Percentiles rank a stretch among this genome's conserved stretches.
Evolutionary conservation across 768 basidiomycete genomes (phyloP).

Genomic region (Plicaturopsis crispa): DNA sequence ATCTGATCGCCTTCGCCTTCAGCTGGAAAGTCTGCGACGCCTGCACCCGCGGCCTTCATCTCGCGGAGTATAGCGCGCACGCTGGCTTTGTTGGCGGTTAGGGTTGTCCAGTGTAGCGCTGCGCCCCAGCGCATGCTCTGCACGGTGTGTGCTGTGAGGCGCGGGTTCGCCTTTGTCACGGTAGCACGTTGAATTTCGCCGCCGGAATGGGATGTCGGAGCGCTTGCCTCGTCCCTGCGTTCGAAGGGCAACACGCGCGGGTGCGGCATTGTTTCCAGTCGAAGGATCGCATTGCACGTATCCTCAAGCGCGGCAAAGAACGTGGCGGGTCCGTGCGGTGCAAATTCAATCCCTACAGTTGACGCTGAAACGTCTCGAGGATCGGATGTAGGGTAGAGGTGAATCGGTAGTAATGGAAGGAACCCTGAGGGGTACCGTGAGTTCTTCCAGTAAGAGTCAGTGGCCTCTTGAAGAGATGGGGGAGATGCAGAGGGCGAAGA

Average conservation of each 20-base stretch:
- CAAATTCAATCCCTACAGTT: neutral
- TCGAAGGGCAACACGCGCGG: too few species aligned
- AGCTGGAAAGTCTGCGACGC: constrained; percentile 5
- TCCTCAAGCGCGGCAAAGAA: constrained; percentile 43
- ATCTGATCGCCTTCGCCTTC: constrained; percentile 10
- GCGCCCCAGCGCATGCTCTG: constrained; percentile 68
- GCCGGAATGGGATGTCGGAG: too few species aligned
- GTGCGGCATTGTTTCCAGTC: constrained; percentile 26
- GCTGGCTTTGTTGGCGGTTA: constrained; percentile 80
- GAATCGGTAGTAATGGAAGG: constrained; percentile 53
- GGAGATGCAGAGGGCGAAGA: constrained; percentile 6
- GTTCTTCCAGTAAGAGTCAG: constrained; percentile 49
- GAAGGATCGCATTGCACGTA: constrained; percentile 50
- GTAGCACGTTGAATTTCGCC: constrained; percentile 44
- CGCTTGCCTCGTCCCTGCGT: too few species aligned
- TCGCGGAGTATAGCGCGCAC: constrained; percentile 69
- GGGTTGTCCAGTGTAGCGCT: constrained; percentile 68
- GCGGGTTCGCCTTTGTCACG: constrained; percentile 46
- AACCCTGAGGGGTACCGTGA: constrained; percentile 51
- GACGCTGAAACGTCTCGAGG: constrained; percentile 5
- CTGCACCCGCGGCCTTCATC: constrained; percentile 35
- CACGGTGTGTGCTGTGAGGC: constrained; percentile 71
- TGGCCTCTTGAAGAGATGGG: constrained; percentile 21
- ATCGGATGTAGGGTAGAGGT: constrained; percentile 32
- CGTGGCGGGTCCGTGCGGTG: constrained; percentile 11